phyloP scores from a whole-genome alignment of 352 stramenopile genomes.

The Pythium brachiatum region DNA sequence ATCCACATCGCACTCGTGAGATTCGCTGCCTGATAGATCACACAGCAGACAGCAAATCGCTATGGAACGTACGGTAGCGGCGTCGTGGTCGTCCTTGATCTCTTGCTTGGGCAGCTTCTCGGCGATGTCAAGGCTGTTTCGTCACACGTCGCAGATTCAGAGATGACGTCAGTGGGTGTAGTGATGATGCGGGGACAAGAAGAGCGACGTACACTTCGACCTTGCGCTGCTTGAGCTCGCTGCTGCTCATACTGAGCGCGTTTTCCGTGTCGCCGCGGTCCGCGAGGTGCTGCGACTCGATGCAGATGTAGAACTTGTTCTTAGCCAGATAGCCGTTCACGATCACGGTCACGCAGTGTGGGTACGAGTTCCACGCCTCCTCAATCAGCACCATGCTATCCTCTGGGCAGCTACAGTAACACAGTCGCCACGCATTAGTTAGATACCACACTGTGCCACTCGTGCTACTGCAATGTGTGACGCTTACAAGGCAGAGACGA shows the following conservation, averaged over 20 bases:
- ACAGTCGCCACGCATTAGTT: no score
- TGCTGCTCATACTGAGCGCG: conserved; percentile 57
- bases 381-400: conserved; percentile 86
- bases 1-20: neutral
- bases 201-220: conserved; percentile 58
- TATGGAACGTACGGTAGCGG: conserved; percentile 37
- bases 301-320: conserved; percentile 87
- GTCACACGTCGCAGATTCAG: conserved; percentile 1
- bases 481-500: conserved; percentile 76
- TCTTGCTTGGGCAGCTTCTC: conserved; percentile 74
- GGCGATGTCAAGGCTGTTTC: conserved; percentile 65
- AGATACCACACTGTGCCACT: no score
- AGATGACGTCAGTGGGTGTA: neutral
- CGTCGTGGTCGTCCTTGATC: conserved; percentile 69
- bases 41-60: neutral
- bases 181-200: neutral
- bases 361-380: conserved; percentile 87
- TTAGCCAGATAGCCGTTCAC: conserved; percentile 82
- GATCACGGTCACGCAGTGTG: conserved; percentile 85
- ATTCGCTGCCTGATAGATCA: no score
- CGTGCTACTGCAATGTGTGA: neutral
- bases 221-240: conserved; percentile 71
- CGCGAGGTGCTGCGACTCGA: conserved; percentile 74
- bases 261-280: conserved; percentile 66
- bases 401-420: conserved; percentile 73